phyloP scores from a whole-genome alignment of 768 basidiomycete species.

The Phaeotremella fagi region DNA sequence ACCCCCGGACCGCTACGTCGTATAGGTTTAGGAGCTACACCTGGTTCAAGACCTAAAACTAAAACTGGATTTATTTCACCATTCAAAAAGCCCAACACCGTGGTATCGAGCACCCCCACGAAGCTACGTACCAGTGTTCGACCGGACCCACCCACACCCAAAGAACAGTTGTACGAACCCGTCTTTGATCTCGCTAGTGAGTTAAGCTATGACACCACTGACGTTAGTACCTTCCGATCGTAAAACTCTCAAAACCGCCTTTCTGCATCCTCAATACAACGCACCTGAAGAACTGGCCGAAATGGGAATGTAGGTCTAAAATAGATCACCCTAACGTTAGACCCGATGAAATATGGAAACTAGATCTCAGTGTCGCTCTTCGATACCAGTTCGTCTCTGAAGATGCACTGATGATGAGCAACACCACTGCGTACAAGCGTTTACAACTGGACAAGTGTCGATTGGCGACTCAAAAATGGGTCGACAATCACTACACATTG shows the following conservation, averaged over 20 bases:
- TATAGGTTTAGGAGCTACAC: slow-evolving; percentile 38
- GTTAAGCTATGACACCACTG: neutral
- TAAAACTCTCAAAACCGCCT: slow-evolving; percentile 10
- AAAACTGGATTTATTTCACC: slow-evolving; percentile 35
- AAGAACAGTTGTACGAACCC: neutral
- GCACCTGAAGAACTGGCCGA: slow-evolving; percentile 20
- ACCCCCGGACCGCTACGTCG: slow-evolving; percentile 28
- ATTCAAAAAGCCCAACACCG: slow-evolving; percentile 23
- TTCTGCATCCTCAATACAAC: slow-evolving; percentile 34
- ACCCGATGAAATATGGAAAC: slow-evolving; percentile 31
- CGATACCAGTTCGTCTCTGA: slow-evolving; percentile 29
- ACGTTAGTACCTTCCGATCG: slow-evolving; percentile 21
- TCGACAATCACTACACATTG: slow-evolving; percentile 83
- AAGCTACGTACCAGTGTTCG: slow-evolving; percentile 15
- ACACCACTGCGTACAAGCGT: slow-evolving; percentile 14
- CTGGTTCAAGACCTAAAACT: slow-evolving; percentile 3
- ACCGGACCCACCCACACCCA: neutral
- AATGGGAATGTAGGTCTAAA: slow-evolving; percentile 33
- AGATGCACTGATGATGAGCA: slow-evolving; percentile 10
- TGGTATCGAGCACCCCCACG: neutral
- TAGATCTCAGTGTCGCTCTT: slow-evolving; percentile 25
- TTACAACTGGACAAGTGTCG: slow-evolving; percentile 51
- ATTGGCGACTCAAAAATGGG: slow-evolving; percentile 72
- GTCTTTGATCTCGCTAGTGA: slow-evolving; percentile 28
- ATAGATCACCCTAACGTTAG: slow-evolving; percentile 10